phyloP scores from a whole-genome alignment of 805 yeast species.

The Candida montana region DNA sequence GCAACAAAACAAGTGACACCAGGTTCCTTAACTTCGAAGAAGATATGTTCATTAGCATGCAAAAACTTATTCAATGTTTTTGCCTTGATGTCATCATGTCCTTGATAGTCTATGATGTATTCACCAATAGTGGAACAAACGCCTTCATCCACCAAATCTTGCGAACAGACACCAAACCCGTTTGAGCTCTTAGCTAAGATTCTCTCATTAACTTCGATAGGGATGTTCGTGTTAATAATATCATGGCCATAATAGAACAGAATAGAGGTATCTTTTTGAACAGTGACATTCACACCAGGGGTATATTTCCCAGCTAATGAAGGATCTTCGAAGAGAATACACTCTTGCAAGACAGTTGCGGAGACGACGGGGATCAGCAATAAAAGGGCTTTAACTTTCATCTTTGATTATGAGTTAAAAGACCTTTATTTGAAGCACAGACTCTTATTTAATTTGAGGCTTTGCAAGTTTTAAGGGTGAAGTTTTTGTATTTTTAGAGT shows the following conservation, averaged over 20 bases:
- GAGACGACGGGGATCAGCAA: no score
- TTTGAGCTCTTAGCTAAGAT: conserved; percentile 1
- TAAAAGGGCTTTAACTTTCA: no score
- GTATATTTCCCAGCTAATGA: conserved; percentile 27
- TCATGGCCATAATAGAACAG: conserved; percentile 13
- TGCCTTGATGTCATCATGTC: conserved; percentile 1
- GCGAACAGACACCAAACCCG: conserved; percentile 15
- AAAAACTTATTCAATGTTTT: conserved; percentile 2
- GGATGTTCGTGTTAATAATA: conserved; percentile 11
- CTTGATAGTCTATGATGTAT: conserved; percentile 5
- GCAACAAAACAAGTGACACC: conserved; percentile 12
- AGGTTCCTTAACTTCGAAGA: background rate
- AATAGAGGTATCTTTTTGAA: background rate
- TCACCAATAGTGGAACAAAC: conserved; percentile 11
- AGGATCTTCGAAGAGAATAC: conserved; percentile 2
- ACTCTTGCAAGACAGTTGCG: background rate
- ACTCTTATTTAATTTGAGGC: no score
- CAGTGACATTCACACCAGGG: conserved; percentile 17
- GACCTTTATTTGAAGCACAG: no score
- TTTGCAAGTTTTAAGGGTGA: no score
- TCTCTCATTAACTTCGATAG: conserved; percentile 7
- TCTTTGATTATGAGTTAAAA: no score
- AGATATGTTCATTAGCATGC: background rate
- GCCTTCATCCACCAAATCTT: conserved; percentile 8
- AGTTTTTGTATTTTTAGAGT: no score